Evolutionary conservation across 2,329 filamentous ascomycete species (phyloP).

Genomic region (Davidsoniella australis): DNA sequence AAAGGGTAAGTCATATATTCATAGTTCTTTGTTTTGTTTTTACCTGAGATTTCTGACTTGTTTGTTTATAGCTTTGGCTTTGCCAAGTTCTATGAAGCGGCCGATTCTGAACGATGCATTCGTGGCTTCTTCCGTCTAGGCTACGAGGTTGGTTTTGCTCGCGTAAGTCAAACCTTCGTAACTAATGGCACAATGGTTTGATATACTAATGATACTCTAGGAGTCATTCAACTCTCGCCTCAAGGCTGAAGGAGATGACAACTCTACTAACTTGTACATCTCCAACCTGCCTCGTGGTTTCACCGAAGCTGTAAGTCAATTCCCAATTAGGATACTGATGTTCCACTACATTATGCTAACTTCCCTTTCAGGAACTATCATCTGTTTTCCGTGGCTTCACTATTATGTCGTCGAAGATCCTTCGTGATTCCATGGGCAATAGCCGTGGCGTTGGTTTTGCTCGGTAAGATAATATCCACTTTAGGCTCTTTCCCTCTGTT

Average conservation of each 20-base stretch:
- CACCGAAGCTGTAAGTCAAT: constrained; percentile 61
- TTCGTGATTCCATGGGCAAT: constrained; percentile 78
- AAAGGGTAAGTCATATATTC: constrained; percentile 54
- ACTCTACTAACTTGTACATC: constrained; percentile 91
- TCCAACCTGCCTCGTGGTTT: constrained; percentile 87
- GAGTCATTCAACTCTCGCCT: constrained; percentile 97
- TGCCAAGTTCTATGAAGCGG: constrained; percentile 79
- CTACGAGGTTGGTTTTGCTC: constrained; percentile 94
- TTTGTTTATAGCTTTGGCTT: constrained; percentile 63
- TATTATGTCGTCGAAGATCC: constrained; percentile 86
- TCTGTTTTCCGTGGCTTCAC: constrained; percentile 64
- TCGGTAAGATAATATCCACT: constrained; percentile 40
- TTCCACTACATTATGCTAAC: constrained; percentile 12
- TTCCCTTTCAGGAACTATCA: constrained; percentile 43
- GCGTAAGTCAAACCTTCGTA: constrained; percentile 36
- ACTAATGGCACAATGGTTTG: not conserved
- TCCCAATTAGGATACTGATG: constrained; percentile 1
- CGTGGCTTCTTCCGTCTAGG: constrained; percentile 85
- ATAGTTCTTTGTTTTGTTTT: not conserved
- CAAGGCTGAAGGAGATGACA: constrained; percentile 81
- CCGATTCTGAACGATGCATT: constrained; percentile 88
- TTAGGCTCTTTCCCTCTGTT: constrained; percentile 1
- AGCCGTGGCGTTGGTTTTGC: constrained; percentile 96
- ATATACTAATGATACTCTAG: constrained; percentile 25
- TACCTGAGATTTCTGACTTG: not conserved